These are phyloP conservation scores for Ogataea pignaliae DNA, from an alignment of 805 yeast species.

Conservation along the genomic window DNA sequence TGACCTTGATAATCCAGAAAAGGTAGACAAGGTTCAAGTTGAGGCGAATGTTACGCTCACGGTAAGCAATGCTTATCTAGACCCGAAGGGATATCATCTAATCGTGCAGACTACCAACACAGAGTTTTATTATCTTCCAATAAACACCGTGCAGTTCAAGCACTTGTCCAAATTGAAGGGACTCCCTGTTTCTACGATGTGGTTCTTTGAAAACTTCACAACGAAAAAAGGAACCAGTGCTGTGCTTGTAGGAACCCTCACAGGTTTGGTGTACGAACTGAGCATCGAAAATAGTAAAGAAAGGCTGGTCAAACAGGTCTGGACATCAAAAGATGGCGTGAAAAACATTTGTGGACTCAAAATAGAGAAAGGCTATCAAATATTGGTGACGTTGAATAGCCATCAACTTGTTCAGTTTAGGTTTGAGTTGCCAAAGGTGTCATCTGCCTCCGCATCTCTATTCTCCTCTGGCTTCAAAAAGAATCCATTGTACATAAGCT, in stretches of 20 bases:
- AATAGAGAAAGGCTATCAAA: conserved; percentile 5
- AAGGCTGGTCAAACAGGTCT: conserved; percentile 36
- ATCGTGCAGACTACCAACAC: conserved; percentile 42
- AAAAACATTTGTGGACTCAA: conserved; percentile 7
- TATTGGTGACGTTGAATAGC: conserved; percentile 10
- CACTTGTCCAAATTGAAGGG: conserved; percentile 45
- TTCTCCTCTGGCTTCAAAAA: conserved; percentile 15
- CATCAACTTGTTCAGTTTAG: conserved; percentile 13
- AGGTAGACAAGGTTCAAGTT: conserved; percentile 40
- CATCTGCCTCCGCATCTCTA: conserved; percentile 5
- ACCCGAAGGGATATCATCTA: conserved; percentile 48
- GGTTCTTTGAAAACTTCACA: conserved; percentile 28
- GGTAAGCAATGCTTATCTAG: conserved; percentile 37
- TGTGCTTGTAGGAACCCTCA: conserved; percentile 43
- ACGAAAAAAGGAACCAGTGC: conserved; percentile 35
- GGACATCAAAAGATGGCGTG: conserved; percentile 28
- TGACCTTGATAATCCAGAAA: conserved; percentile 60
- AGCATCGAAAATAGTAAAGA: conserved; percentile 42
- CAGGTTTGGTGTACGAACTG: conserved; percentile 46
- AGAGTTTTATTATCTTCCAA: conserved; percentile 46
- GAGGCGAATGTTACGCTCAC: conserved; percentile 23
- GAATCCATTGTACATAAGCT: conserved; percentile 19
- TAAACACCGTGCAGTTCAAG: conserved; percentile 36
- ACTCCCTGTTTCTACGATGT: conserved; percentile 39
- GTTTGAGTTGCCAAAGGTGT: conserved; percentile 6